Conservation (phyloP, 345 rosid species). For the Gossypium raimondii region DNA sequence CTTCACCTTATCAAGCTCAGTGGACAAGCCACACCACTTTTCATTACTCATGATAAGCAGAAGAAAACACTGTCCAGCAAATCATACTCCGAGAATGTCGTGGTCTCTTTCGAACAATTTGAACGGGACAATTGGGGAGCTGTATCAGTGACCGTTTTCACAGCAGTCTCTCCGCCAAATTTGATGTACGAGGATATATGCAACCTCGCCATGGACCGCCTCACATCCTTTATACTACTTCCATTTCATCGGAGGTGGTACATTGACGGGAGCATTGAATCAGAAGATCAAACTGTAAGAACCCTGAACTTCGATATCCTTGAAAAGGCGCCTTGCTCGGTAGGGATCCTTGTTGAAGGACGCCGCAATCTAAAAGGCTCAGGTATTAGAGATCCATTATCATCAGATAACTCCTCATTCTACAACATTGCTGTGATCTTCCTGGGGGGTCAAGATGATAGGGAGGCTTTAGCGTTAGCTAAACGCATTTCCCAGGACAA, state of each 20-base stretch:
- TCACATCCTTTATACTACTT: too few species aligned
- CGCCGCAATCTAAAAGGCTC: conserved; percentile 13
- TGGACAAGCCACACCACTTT: conserved; percentile 27
- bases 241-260: conserved; percentile 36
- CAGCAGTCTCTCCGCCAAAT: too few species aligned
- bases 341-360: conserved; percentile 28
- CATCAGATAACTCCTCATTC: background rate
- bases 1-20: conserved; percentile 32
- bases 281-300: conserved; percentile 21
- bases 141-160: conserved; percentile 17
- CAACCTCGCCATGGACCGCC: too few species aligned
- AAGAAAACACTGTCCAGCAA: background rate
- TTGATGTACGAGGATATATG: too few species aligned
- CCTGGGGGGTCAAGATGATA: conserved; percentile 37
- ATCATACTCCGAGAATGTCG: conserved; percentile 21
- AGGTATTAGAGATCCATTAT: background rate
- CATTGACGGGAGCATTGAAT: conserved; percentile 22
- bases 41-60: conserved; percentile 27
- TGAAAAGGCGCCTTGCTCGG: conserved; percentile 37
- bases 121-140: conserved; percentile 15
- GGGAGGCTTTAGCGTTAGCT: conserved; percentile 35
- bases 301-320: conserved; percentile 28
- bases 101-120: conserved; percentile 22
- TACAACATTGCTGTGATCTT: conserved; percentile 18
- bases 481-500: conserved; percentile 24